Evolutionary conservation across 805 yeast species (phyloP).

Genomic region (Barnettozyma sucrosica): DNA sequence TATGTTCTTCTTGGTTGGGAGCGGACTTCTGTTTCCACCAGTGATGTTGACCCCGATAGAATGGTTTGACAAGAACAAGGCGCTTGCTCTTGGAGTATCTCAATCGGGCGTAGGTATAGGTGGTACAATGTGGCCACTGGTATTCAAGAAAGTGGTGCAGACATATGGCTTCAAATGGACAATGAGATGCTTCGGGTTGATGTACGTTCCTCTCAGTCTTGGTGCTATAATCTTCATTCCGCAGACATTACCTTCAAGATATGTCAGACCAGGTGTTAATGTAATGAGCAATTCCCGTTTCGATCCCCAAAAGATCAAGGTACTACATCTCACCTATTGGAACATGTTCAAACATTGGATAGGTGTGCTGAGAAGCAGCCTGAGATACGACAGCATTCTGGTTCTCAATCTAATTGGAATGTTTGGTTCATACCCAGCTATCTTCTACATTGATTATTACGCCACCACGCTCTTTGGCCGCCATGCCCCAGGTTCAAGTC

Average conservation of each 20-base stretch:
- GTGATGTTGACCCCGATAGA: constrained; percentile 58
- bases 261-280: constrained; percentile 11
- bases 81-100: constrained; percentile 44
- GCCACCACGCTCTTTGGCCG: constrained; percentile 11
- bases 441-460: constrained; percentile 22
- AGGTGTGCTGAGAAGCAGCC: constrained; percentile 6
- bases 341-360: constrained; percentile 13
- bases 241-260: constrained; percentile 12
- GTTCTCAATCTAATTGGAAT: constrained; percentile 17
- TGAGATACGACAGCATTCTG: constrained; percentile 9
- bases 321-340: constrained; percentile 10
- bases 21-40: constrained; percentile 49
- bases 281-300: constrained; percentile 17
- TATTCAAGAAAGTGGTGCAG: constrained; percentile 19
- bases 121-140: constrained; percentile 35
- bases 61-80: constrained; percentile 61
- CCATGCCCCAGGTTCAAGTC: constrained; percentile 7
- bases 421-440: constrained; percentile 23
- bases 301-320: constrained; percentile 8
- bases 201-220: constrained; percentile 18
- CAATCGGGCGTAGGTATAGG: constrained; percentile 48
- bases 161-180: constrained; percentile 18
- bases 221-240: constrained; percentile 16
- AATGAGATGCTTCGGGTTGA: constrained; percentile 17
- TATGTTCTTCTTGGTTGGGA: constrained; percentile 18